Evolutionary conservation across 306 rosid species (phyloP), one percentile per base, ranked within the genome.

Genomic region (Inga oerstediana): DNA sequence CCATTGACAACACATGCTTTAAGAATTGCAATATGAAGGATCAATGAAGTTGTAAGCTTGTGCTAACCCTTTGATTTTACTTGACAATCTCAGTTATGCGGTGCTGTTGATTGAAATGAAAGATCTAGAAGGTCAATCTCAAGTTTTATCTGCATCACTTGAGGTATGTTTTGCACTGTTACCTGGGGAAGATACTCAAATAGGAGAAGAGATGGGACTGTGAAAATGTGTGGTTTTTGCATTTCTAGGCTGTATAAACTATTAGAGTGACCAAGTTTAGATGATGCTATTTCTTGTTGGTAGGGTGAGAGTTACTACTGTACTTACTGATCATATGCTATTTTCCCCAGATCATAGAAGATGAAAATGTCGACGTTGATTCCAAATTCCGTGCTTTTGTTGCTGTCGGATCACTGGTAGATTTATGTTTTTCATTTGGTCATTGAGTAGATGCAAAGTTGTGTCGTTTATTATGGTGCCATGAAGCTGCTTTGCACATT

Each of bases 401-500:
- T 84, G 99, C 99, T 71, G 92, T 92, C 81, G 99, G 99, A 85
- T 91, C 99, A 49, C 83, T 96, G 99, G 99, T 96, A 88, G 14
- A 6, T 65, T 65, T 34, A 19, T 78, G 61, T 74, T 59, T 61
- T 80, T 58, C 10, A 20, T 75, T 84, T 76, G 49, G 17, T 64
- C 13, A 16, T 75, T 84, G 69, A 48, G 24, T 75, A 52, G 51
- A 61, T 70, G 32, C 48, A 64, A 59, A 24, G 61, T 62, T 64
- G 24, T 61, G 35, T 69, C 48, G 22, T 41, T 69, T 61, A 61
- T 54, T 73, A 12, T 73, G 83, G 20, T 71, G 14, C 19, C 41
- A 75, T 74, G 51, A 68, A 84, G 58, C 72, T 65, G 62, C 44
- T 64, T 30, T 76, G 74, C 71, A 45, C 72, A 58, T 64, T 74